Evolutionary conservation across 139 green algal genomes (phyloP), one percentile per base, ranked within the genome.

Genomic region (Trebouxia sp.): DNA sequence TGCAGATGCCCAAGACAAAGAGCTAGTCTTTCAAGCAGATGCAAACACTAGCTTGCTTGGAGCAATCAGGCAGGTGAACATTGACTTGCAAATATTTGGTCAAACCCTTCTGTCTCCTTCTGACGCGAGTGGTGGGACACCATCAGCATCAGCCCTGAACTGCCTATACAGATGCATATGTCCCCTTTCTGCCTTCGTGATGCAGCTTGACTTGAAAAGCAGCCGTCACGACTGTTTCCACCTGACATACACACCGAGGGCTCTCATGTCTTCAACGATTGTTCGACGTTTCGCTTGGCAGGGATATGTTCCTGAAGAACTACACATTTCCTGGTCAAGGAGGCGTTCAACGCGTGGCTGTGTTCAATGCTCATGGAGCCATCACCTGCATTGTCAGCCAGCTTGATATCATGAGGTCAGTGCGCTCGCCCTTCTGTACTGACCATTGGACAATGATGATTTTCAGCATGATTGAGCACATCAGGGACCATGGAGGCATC

Each of bases 361-460:
- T 93, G 10, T 96, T 96, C 82, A 88, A 94, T 17, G 67, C 84
- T 12, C 86, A 88, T 50, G 92, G 92, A n/a, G 69, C 85, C 62
- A 90, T 96, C 80, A 92, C 82, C 5, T 50, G 82, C 55, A 85
- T 96, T 32, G 77, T 96, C 72, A 86, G 43, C 48, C 92, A 96
- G 67, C 75, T 80, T 58, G 75, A 80, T 43, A 39, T 80, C 0
- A 70, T 80, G 50, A 65, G 75, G 75, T 72, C 10, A 65, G 45
- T 10, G 15, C 20, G 26, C 3, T 17, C 17, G 50, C 39, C 6
- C 50, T 1, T 17, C 3, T 28, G n/a, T 58, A 22, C 50, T 58
- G 50, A 58, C 50, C 26, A 6, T 3, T 17, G 50, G 50, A 58
- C 22, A 17, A n/a, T n/a, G n/a, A n/a, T n/a, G n/a, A n/a, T n/a